Evolutionary conservation across 768 basidiomycete species (phyloP), one percentile per base, ranked within the genome.

Genomic region (Polyporus arcularius): DNA sequence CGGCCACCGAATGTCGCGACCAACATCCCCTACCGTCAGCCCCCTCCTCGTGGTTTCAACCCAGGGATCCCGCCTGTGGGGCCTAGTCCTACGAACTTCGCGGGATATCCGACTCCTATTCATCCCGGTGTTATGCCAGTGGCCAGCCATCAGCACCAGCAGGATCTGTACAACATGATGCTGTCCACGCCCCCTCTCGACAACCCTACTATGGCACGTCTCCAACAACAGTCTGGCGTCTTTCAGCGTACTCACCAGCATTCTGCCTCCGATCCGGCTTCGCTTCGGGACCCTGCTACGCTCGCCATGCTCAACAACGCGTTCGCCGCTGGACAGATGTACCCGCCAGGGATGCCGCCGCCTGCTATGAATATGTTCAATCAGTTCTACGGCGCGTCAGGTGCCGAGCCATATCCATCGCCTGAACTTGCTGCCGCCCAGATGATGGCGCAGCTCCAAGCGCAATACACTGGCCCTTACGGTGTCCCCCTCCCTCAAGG

Each of bases 101-200:
- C 65, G 38, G 62, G 40, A 4, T 76, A 76, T 60, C 67, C 73
- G 18, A 67, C 66, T 75, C 58, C 88, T 43, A 76, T 78, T 41
- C 86, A 88, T 67, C 81, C 84, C n/a, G 77, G 86, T 15, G 87
- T 89, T 63, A 80, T 90, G 57, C 86, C 89, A 11, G 76, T 91
- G 55, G 88, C 86, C 60, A 89, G 83, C 68, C 67, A 65, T 52
- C 82, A 89, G 31, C 90, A 91, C 21, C 21, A 26, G 21, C 21
- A 26, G 66, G 89, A 90, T 67, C 68, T 91, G 55, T 92, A 91
- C 67, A 89, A 91, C 68, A 89, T 90, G 87, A 89, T 92, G 82
- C 75, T 85, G 50, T 82, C 84, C 43, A 81, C 76, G 30, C 74
- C 79, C 38, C 78, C 82, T 57, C 71, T 88, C 63, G 79, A 78